Base-by-base conservation (phyloP, 192 early-diverging fungal species). In the Pilobolus umbonatus region DNA sequence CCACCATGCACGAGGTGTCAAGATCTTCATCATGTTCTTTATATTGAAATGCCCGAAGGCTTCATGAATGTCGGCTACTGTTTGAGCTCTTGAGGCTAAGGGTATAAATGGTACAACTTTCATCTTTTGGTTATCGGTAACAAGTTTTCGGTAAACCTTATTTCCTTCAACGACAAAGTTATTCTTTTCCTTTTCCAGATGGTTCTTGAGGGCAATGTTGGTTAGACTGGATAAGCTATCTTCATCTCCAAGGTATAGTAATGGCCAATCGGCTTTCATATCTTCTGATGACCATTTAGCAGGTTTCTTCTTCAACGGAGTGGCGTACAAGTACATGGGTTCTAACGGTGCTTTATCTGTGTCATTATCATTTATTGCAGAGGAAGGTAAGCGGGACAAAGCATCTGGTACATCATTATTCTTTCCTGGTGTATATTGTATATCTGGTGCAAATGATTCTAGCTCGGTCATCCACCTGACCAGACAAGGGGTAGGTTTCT, bases 401-500 rank as follows among this genome's bases (percentile, higher is more conserved):
- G 29, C 52, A 39, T 55, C 24, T 6, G 52, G 52, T 36, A 55
- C 22, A 24, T 38, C 32, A 39, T 55, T 55, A 28, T 48, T 35
- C 26, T 49, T 60, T 1, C 34, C 57, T n/a, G 57, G 57, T 29
- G 36, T 60, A 19, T 60, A 60, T 8, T 28, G 2, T 3, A 60
- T 60, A 6, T 26, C n/a, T 0, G 57, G 46, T 17, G 44, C 19
- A 24, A 50, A 60, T 43, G 50, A 26, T 28, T 60, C 57, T 14
- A 48, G 19, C 21, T 60, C 35, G 17, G 3, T 4, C 12, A 60
- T 48, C 57, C 57, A 60, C 39, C 46, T 14, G 1, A 60, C 35
- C 7, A 60, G 21, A 26, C 36, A 7, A 2, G 4, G 4, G 24
- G 57, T 28, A 5, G 57, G 57, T 22, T 59, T 59, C 24, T 45